Evolutionary conservation across 2,329 filamentous ascomycete genomes (phyloP).

Genomic region (Neofusicoccum cordaticola): DNA sequence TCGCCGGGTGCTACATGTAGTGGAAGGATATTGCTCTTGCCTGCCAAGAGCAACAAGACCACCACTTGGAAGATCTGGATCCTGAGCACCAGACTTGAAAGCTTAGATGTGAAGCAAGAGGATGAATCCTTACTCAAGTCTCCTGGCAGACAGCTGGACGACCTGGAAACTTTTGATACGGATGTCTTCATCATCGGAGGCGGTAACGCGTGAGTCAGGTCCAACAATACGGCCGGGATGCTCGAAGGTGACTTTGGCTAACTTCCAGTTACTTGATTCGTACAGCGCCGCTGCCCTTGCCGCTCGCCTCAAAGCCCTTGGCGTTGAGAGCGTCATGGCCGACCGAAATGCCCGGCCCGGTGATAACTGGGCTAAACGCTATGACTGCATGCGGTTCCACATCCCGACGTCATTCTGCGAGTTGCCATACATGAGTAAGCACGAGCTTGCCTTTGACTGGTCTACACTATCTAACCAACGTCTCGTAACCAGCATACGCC

Average conservation of each 20-base stretch:
- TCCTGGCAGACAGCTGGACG: neutral
- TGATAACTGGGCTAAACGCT: slow-evolving; percentile 42
- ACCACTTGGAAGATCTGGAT: slow-evolving; percentile 18
- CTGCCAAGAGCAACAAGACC: neutral
- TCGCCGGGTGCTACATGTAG: neutral
- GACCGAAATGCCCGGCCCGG: slow-evolving; percentile 36
- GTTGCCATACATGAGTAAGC: slow-evolving; percentile 35
- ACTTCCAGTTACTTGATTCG: neutral
- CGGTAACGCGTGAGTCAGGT: slow-evolving; percentile 16
- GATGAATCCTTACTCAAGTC: slow-evolving; percentile 6
- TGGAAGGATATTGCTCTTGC: neutral
- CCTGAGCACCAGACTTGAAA: slow-evolving; percentile 13
- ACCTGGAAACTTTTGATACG: neutral
- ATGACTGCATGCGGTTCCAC: slow-evolving; percentile 40
- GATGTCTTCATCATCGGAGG: slow-evolving; percentile 19
- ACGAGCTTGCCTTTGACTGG: too few species aligned
- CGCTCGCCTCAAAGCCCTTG: slow-evolving; percentile 40
- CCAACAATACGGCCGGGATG: neutral
- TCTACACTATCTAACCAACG: too few species aligned
- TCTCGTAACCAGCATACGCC: slow-evolving; percentile 9
- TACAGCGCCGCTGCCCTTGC: slow-evolving; percentile 28
- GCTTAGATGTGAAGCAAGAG: slow-evolving; percentile 2
- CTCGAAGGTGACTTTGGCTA: neutral
- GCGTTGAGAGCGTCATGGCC: slow-evolving; percentile 36
- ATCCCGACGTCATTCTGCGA: slow-evolving; percentile 37